These are phyloP conservation scores for Paecilomyces formosus DNA, from an alignment of 2,329 filamentous ascomycete genomes.

Conservation along the genomic window DNA sequence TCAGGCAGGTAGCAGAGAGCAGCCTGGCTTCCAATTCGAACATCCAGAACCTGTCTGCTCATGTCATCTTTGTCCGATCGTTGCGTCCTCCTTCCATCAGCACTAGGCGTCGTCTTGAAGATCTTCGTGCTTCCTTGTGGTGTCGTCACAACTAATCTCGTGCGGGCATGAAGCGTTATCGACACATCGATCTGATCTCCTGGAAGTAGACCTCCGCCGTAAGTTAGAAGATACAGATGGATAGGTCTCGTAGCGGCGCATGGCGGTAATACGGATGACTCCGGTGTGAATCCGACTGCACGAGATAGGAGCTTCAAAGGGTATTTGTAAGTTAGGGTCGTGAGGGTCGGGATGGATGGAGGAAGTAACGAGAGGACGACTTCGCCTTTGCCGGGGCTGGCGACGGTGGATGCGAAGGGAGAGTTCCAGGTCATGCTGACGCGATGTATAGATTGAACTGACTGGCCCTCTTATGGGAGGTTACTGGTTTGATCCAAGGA, in stretches of 20 bases:
- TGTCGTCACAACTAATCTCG: conserved; percentile 57
- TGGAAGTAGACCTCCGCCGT: conserved; percentile 85
- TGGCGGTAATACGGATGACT: conserved; percentile 25
- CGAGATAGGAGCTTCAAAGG: conserved; percentile 90
- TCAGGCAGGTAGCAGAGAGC: conserved; percentile 68
- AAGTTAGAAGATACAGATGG: conserved; percentile 83
- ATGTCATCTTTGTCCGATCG: conserved; percentile 16
- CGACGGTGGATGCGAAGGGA: conserved; percentile 70
- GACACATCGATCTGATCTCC: conserved; percentile 73
- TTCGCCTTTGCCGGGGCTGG: conserved; percentile 67
- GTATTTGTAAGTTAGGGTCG: conserved; percentile 79
- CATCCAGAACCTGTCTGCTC: conserved; percentile 43
- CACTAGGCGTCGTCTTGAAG: conserved; percentile 62
- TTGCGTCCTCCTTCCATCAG: neutral
- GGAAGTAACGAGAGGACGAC: conserved; percentile 69
- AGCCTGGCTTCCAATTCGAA: conserved; percentile 41
- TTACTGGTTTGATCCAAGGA: neutral
- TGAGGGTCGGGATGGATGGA: conserved; percentile 62
- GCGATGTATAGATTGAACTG: neutral
- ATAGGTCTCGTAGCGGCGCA: conserved; percentile 47
- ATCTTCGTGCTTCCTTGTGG: conserved; percentile 85
- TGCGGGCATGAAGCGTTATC: conserved; percentile 56
- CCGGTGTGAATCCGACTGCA: conserved; percentile 54
- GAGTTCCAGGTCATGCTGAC: conserved; percentile 40
- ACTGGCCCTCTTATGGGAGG: neutral